Conservation (phyloP, 2,329 filamentous ascomycete genomes). For the Aspergillus hortae region DNA sequence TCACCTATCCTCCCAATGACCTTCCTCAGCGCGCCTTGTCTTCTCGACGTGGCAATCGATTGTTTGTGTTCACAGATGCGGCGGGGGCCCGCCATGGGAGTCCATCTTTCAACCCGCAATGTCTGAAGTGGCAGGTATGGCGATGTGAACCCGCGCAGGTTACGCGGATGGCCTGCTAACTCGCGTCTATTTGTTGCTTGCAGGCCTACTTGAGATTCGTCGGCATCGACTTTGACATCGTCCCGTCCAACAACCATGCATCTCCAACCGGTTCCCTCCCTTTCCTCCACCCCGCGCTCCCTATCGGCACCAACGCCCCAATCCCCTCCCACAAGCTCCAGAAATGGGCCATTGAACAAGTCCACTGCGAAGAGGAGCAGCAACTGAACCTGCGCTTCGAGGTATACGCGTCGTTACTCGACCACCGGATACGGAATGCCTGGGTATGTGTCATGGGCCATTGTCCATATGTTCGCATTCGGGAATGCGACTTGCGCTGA, state of each 20-base stretch:
- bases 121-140: slow-evolving; percentile 89
- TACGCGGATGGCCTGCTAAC: slow-evolving; percentile 1
- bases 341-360: slow-evolving; percentile 61
- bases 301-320: slow-evolving; percentile 40
- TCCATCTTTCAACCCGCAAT: slow-evolving; percentile 86
- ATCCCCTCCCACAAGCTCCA: slow-evolving; percentile 65
- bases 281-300: slow-evolving; percentile 66
- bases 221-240: slow-evolving; percentile 62
- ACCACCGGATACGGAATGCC: slow-evolving; percentile 73
- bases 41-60: slow-evolving; percentile 49
- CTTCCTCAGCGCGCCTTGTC: slow-evolving; percentile 62
- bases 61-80: slow-evolving; percentile 74
- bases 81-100: slow-evolving; percentile 58
- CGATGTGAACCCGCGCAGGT: no score
- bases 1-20: slow-evolving; percentile 69
- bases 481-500: slow-evolving; percentile 1
- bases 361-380: slow-evolving; percentile 45
- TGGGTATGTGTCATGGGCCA: slow-evolving; percentile 59
- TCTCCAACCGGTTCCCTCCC: slow-evolving; percentile 85
- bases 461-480: background rate
- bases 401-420: slow-evolving; percentile 74
- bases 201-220: slow-evolving; percentile 81
- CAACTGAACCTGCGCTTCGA: slow-evolving; percentile 59
- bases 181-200: background rate
- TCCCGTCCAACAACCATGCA: slow-evolving; percentile 84